Evolutionary conservation across 805 yeast species (phyloP).

Genomic region (Schwanniomyces occidentalis): DNA sequence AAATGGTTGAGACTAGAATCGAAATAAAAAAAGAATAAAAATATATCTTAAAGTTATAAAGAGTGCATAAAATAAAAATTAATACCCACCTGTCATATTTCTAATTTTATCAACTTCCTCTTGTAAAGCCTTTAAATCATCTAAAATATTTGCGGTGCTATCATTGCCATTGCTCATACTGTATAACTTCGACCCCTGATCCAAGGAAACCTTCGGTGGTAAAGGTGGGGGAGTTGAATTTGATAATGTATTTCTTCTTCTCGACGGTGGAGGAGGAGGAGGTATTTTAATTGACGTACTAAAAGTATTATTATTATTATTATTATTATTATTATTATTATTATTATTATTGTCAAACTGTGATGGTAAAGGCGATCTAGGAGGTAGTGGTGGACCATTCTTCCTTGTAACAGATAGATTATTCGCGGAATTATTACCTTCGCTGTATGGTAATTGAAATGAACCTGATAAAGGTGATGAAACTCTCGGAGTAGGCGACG

Average conservation of each 20-base stretch:
- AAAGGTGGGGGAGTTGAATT: slow-evolving; percentile 20
- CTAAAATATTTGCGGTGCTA: slow-evolving; percentile 54
- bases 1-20: too few species aligned
- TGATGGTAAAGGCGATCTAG: slow-evolving; percentile 22
- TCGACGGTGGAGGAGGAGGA: slow-evolving; percentile 45
- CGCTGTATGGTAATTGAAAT: too few species aligned
- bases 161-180: slow-evolving; percentile 13
- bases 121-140: slow-evolving; percentile 65
- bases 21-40: too few species aligned
- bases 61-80: too few species aligned
- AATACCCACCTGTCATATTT: slow-evolving; percentile 46
- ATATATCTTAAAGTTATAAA: too few species aligned
- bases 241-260: slow-evolving; percentile 27
- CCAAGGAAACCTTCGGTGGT: slow-evolving; percentile 25
- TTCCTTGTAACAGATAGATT: neutral
- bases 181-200: slow-evolving; percentile 5
- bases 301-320: neutral
- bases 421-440: neutral
- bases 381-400: slow-evolving; percentile 20
- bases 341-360: slow-evolving; percentile 30
- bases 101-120: slow-evolving; percentile 65
- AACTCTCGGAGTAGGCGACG: slow-evolving; percentile 28
- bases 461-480: too few species aligned
- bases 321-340: neutral
- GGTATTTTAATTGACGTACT: slow-evolving; percentile 24